These are phyloP conservation scores for Torulaspora franciscae DNA, from an alignment of 805 yeast genomes.

Conservation along the genomic window DNA sequence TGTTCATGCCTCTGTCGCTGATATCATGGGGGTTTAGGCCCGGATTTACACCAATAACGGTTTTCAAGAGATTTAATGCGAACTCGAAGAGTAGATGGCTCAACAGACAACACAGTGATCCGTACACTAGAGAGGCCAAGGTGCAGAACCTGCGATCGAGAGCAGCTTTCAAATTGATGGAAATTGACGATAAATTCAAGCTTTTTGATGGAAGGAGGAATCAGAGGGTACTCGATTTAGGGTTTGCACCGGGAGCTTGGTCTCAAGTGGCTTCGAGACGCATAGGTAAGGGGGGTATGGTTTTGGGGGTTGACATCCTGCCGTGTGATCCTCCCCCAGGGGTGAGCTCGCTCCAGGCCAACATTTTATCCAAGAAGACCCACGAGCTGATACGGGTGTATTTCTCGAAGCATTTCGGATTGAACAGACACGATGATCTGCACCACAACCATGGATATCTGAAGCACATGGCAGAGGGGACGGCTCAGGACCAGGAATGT, in stretches of 20 bases:
- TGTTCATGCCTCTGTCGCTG: not conserved
- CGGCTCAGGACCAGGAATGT: conserved; percentile 21
- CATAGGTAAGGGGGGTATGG: conserved; percentile 46
- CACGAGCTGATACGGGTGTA: conserved; percentile 51
- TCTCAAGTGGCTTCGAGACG: conserved; percentile 70
- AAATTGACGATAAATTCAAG: conserved; percentile 60
- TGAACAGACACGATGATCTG: conserved; percentile 36
- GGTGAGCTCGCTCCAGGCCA: conserved; percentile 77
- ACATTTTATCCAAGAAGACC: conserved; percentile 64
- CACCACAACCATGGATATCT: conserved; percentile 28
- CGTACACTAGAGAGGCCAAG: conserved; percentile 62
- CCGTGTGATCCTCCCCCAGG: conserved; percentile 78
- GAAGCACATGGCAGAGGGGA: conserved; percentile 20
- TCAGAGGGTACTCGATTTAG: conserved; percentile 72
- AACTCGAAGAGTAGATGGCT: conserved; percentile 70
- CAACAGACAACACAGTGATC: conserved; percentile 61
- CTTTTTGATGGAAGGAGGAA: conserved; percentile 47
- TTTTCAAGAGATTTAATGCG: conserved; percentile 30
- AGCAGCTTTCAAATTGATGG: conserved; percentile 85
- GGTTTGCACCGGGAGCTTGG: conserved; percentile 96
- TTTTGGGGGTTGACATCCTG: conserved; percentile 79
- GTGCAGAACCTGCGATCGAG: conserved; percentile 62
- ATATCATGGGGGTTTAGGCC: not conserved
- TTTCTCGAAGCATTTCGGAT: conserved; percentile 37
- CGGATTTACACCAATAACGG: not conserved